Evolutionary conservation across 2,329 filamentous ascomycete genomes (phyloP).

Genomic region (Rhynchosporium secalis): DNA sequence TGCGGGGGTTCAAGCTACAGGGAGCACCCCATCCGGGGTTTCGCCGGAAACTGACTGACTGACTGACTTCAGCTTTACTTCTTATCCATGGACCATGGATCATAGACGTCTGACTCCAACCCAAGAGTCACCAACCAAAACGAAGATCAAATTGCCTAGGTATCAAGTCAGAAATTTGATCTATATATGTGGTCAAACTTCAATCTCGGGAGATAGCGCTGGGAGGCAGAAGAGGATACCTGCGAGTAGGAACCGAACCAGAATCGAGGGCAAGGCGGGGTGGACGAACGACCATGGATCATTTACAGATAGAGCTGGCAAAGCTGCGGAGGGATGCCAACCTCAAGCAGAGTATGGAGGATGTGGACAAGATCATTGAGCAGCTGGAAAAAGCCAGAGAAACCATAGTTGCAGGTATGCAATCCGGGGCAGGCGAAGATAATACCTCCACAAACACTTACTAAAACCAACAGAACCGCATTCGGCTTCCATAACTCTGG

Average conservation of each 20-base stretch:
- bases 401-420: slow-evolving; percentile 67
- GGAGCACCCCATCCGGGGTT: background rate
- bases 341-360: slow-evolving; percentile 51
- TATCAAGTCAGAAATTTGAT: background rate
- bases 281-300: slow-evolving; percentile 37
- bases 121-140: background rate
- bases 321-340: slow-evolving; percentile 38
- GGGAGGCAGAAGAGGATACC: slow-evolving; percentile 14
- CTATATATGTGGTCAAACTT: slow-evolving; percentile 19
- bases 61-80: background rate
- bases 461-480: slow-evolving; percentile 57
- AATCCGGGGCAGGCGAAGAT: background rate
- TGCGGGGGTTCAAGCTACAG: background rate
- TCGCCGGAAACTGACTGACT: background rate
- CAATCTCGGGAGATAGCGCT: slow-evolving; percentile 17
- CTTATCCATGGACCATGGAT: background rate
- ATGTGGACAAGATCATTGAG: slow-evolving; percentile 83
- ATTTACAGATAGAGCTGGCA: slow-evolving; percentile 37
- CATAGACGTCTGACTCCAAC: background rate
- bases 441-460: slow-evolving; percentile 13
- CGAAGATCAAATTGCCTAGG: background rate
- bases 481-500: slow-evolving; percentile 71
- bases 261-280: slow-evolving; percentile 24
- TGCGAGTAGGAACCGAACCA: background rate
- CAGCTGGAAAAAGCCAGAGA: slow-evolving; percentile 72